phyloP scores from a whole-genome alignment of 306 rosid species.

The Aeschynomene evenia region DNA sequence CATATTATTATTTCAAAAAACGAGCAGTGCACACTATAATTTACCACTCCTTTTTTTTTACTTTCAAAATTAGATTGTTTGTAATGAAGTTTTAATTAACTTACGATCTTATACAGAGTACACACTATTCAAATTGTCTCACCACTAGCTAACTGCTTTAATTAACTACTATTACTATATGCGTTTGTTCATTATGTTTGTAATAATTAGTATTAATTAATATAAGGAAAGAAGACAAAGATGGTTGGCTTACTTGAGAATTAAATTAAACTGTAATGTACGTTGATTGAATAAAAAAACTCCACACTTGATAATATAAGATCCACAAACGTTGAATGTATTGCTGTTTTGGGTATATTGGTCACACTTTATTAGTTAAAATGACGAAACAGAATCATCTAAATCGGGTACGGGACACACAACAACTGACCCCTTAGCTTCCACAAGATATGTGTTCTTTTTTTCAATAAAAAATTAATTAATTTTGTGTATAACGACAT shows the following conservation, averaged over 20 bases:
- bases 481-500: not conserved
- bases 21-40: not conserved
- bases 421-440: not conserved
- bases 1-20: too few species aligned
- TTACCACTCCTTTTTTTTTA: not conserved
- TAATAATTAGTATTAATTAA: not conserved
- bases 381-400: not conserved
- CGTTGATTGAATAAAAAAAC: not conserved
- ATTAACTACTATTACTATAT: too few species aligned
- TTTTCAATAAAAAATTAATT: not conserved
- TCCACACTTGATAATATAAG: not conserved
- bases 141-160: too few species aligned
- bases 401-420: not conserved
- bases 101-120: too few species aligned
- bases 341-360: not conserved
- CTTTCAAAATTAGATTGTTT: too few species aligned
- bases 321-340: not conserved
- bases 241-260: constrained; percentile 11
- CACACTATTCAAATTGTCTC: too few species aligned
- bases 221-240: not conserved
- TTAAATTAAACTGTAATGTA: not conserved
- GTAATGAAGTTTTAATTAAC: too few species aligned
- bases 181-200: not conserved
- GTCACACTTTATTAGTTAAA: not conserved
- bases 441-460: not conserved